These are phyloP conservation scores for Nemania serpens DNA, from an alignment of 2,329 filamentous ascomycete species.

Conservation along the genomic window DNA sequence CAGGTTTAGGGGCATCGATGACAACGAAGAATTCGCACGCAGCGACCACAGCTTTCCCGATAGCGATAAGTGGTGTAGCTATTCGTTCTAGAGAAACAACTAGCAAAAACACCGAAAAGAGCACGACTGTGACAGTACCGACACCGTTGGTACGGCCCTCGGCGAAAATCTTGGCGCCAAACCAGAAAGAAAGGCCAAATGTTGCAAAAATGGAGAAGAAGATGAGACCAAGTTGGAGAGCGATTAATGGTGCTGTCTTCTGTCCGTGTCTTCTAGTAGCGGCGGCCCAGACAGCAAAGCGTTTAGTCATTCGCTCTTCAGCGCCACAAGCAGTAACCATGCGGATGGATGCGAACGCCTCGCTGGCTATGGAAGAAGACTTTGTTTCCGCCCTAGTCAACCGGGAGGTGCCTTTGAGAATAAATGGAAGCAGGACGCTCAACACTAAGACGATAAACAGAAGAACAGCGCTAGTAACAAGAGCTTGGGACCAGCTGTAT, in stretches of 20 bases:
- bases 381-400: conserved; percentile 59
- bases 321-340: conserved; percentile 69
- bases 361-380: conserved; percentile 63
- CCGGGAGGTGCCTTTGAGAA: conserved; percentile 55
- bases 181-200: conserved; percentile 67
- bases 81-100: conserved; percentile 61
- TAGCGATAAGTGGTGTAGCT: conserved; percentile 62
- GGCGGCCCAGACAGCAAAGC: conserved; percentile 60
- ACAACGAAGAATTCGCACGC: conserved; percentile 63
- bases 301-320: conserved; percentile 56
- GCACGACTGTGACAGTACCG: conserved; percentile 59
- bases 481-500: conserved; percentile 62
- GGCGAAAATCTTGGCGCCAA: conserved; percentile 57
- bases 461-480: conserved; percentile 62
- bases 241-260: conserved; percentile 55
- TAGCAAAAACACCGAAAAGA: conserved; percentile 64
- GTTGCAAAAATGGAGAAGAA: conserved; percentile 59
- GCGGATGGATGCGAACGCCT: conserved; percentile 62
- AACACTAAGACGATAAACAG: conserved; percentile 59
- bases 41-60: conserved; percentile 61
- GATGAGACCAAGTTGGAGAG: conserved; percentile 57
- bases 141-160: conserved; percentile 54
- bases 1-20: conserved; percentile 54
- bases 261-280: conserved; percentile 57
- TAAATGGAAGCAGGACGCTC: conserved; percentile 56